Evolutionary conservation across 192 early-diverging fungal species (phyloP), one percentile per base, ranked within the genome.

Genomic region (Phycomyces nitens): DNA sequence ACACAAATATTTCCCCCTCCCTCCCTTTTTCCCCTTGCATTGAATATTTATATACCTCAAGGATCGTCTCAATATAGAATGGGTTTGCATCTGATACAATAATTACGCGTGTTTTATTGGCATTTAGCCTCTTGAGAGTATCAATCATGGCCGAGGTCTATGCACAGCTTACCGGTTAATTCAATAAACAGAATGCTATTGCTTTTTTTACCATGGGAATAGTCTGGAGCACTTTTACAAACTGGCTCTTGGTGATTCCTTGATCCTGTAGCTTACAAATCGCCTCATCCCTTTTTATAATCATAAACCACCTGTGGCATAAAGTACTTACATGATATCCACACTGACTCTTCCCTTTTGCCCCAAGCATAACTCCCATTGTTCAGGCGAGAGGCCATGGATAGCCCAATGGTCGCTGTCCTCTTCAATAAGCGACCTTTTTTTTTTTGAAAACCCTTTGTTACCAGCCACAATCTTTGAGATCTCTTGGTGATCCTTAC

Each of bases 61-160:
- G 71, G 38, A 88, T 82, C 12, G 68, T 76, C 0, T 87, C 76
- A 38, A 88, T 88, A 54, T 76, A 82, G 21, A 84, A 55, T 15
- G 78, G 77, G 59, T 88, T 88, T 18, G 85, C 77, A 64, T 88
- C 87, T 0, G 87, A 88, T 26, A 86, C 42, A 42, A 88, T 83
- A 29, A 78, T 64, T 1, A 86, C 69, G 7, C 82, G 78, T 2
- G 76, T 65, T 2, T 83, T 76, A 24, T 70, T 62, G 10, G 54
- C 22, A n/a, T 80, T 77, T 38, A 85, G 75, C 20, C 66, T 27
- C 47, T 58, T 56, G 18, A 88, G 50, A 0, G 79, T 70, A 40
- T 71, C 76, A 40, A 77, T 77, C 68, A 81, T 83, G 12, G 74
- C 72, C 9, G 70, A 64, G 3, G 64, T 49, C 83, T 85, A 64